Evolutionary conservation across 176 grass and related monocot genomes (phyloP).

Genomic region (Zizania latifolia): DNA sequence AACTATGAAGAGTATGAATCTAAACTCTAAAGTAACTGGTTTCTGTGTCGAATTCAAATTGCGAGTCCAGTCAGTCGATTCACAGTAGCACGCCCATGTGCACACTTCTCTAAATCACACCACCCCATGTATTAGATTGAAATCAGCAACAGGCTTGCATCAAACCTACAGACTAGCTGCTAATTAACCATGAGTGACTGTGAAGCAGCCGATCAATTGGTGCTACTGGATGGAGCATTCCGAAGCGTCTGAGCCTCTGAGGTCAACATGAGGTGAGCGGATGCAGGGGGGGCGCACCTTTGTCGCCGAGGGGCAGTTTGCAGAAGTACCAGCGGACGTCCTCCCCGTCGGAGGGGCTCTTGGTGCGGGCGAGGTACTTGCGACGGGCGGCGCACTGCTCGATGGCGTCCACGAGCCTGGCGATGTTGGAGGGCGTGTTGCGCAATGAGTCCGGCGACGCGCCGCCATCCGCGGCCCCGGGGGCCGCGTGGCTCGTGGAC

Average conservation of each 20-base stretch:
- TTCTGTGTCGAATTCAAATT: not conserved
- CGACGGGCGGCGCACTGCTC: slow-evolving; percentile 59
- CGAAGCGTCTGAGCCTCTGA: not conserved
- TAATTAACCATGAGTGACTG: not conserved
- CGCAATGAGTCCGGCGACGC: slow-evolving; percentile 67
- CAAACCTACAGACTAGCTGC: slow-evolving; percentile 1
- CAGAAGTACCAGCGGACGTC: slow-evolving; percentile 95
- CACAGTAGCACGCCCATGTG: not conserved
- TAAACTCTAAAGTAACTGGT: not conserved
- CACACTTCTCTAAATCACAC: not conserved
- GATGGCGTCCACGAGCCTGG: slow-evolving; percentile 66
- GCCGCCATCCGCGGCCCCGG: not conserved
- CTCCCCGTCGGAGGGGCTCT: slow-evolving; percentile 82
- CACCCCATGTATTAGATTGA: not conserved
- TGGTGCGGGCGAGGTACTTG: slow-evolving; percentile 87
- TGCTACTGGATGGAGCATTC: not conserved
- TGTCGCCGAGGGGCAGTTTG: slow-evolving; percentile 74
- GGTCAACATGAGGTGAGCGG: not conserved
- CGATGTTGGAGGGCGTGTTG: slow-evolving; percentile 90
- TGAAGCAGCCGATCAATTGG: not conserved
- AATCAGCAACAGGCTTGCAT: not conserved
- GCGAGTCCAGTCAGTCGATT: not conserved
- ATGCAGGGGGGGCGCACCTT: slow-evolving; percentile 39
- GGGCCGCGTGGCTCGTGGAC: slow-evolving; percentile 28
- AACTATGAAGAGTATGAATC: not conserved